phyloP scores from a whole-genome alignment of 768 basidiomycete species.

The Lentinula sp. region DNA sequence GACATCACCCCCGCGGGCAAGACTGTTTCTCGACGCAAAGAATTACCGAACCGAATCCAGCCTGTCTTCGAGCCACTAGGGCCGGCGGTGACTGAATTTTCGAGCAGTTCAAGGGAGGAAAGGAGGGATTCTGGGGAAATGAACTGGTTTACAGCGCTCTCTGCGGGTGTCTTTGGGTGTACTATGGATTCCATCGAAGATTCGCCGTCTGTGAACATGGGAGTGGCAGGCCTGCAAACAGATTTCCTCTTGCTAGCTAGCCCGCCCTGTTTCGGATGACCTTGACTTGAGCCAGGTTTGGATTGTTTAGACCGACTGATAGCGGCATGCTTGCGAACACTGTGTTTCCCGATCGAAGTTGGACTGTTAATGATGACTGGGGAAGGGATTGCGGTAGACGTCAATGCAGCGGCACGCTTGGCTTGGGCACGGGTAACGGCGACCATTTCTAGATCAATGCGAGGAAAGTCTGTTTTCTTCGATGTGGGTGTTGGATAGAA shows the following conservation, averaged over 20 bases:
- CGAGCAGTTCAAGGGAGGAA: background rate
- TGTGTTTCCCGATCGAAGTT: background rate
- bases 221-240: background rate
- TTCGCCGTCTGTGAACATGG: background rate
- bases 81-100: background rate
- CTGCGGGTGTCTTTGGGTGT: background rate
- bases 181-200: background rate
- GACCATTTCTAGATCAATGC: background rate
- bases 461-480: background rate
- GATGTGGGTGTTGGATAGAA: background rate
- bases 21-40: background rate
- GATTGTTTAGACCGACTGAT: background rate
- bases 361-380: background rate
- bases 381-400: background rate
- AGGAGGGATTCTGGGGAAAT: background rate
- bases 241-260: background rate
- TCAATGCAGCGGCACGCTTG: background rate
- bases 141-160: background rate
- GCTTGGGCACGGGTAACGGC: background rate
- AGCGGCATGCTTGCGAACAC: background rate
- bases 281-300: background rate
- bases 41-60: background rate
- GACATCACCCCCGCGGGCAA: background rate
- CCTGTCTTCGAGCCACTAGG: background rate
- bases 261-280: background rate